Conservation (phyloP, 768 basidiomycete species). For the Amanita rimosa region DNA sequence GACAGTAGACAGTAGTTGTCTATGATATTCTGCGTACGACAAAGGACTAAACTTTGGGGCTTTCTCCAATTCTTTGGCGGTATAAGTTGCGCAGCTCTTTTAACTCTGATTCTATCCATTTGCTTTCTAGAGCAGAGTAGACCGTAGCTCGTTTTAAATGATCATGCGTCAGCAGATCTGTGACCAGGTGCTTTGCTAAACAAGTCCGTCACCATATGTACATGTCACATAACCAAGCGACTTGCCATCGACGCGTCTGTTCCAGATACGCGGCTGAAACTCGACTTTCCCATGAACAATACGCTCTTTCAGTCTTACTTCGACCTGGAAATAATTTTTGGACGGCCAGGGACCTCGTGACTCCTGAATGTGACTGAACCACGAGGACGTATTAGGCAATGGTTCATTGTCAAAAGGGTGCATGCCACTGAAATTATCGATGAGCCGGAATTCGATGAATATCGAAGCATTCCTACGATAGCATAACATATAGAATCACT, state of each 20-base stretch:
- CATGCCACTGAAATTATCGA: conserved; percentile 34
- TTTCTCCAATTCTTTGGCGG: conserved; percentile 25
- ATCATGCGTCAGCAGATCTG: conserved; percentile 49
- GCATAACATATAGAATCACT: conserved; percentile 73
- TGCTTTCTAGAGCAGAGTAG: conserved; percentile 42
- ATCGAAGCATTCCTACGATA: conserved; percentile 44
- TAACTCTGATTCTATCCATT: conserved; percentile 59
- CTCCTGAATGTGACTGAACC: conserved; percentile 23
- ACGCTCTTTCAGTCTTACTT: conserved; percentile 53
- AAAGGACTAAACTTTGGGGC: not conserved
- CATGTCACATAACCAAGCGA: not conserved
- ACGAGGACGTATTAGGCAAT: conserved; percentile 21
- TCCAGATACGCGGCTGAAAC: conserved; percentile 48
- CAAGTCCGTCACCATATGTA: not conserved
- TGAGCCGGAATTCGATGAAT: not conserved
- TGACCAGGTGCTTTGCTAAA: conserved; percentile 49
- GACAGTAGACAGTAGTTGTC: conserved; percentile 34
- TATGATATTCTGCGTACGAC: not conserved
- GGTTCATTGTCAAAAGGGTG: conserved; percentile 69
- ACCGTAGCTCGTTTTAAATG: conserved; percentile 52
- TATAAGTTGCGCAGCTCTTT: conserved; percentile 53
- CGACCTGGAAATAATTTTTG: conserved; percentile 33
- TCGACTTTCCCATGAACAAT: conserved; percentile 54
- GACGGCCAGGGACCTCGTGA: conserved; percentile 29
- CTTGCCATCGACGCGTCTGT: conserved; percentile 45